Percentiles rank a stretch among this genome's conserved stretches.
Conservation (phyloP, 345 rosid species). For the Kandelia obovata region DNA sequence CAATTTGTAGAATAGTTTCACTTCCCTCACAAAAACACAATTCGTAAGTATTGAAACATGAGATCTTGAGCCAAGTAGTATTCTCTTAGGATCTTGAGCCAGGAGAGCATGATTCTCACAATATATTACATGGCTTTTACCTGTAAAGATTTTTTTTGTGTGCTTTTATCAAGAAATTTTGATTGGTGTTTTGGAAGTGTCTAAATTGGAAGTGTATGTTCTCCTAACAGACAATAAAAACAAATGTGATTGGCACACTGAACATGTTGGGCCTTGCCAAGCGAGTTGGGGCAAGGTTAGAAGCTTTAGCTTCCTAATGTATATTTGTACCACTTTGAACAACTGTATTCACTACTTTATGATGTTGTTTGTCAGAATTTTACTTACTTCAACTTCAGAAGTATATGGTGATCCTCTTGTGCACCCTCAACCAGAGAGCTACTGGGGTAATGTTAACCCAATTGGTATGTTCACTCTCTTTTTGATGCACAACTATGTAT, state of each 20-base stretch:
- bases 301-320: not conserved
- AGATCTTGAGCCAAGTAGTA: not conserved
- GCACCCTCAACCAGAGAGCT: constrained; percentile 90
- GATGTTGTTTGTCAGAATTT: constrained; percentile 50
- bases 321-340: not conserved
- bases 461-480: constrained; percentile 48
- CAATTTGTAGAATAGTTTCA: too few relatives aligned
- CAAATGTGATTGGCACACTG: constrained; percentile 95
- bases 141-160: not conserved
- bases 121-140: not conserved
- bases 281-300: constrained; percentile 94
- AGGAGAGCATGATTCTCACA: not conserved
- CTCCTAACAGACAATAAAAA: constrained; percentile 72
- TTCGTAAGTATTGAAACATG: not conserved
- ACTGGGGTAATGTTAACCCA: constrained; percentile 98
- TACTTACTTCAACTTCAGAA: constrained; percentile 95
- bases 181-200: not conserved
- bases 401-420: constrained; percentile 95
- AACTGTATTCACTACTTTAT: constrained; percentile 9
- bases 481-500: too few relatives aligned
- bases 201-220: constrained; percentile 20
- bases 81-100: not conserved
- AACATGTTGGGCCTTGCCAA: constrained; percentile 99
- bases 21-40: not conserved
- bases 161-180: not conserved